These are phyloP conservation scores for Aspergillus calidoustus DNA, from an alignment of 2,329 filamentous ascomycete species.

Conservation along the genomic window DNA sequence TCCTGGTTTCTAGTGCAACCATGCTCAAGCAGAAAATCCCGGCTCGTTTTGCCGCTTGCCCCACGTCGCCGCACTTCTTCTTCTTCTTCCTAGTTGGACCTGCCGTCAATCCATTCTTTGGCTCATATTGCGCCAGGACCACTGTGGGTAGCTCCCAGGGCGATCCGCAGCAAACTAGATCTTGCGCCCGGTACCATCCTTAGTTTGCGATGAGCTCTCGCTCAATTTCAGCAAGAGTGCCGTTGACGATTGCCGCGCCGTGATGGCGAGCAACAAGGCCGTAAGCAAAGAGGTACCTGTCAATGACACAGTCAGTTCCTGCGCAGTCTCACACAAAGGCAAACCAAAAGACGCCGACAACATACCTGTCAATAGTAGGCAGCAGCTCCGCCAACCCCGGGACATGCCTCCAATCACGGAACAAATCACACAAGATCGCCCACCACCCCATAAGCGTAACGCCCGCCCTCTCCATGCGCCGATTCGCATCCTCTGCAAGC, in stretches of 20 bases:
- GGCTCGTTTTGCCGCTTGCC: no score
- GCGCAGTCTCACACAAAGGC: background rate
- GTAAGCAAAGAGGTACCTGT: slow-evolving; percentile 23
- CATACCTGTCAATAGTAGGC: slow-evolving; percentile 60
- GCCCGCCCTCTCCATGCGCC: slow-evolving; percentile 68
- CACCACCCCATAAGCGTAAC: slow-evolving; percentile 62
- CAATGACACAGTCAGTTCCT: background rate
- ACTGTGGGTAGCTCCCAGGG: no score
- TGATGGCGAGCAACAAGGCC: slow-evolving; percentile 20
- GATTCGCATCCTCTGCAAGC: slow-evolving; percentile 62
- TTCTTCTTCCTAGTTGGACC: no score
- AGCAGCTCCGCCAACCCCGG: slow-evolving; percentile 54
- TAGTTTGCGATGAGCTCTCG: slow-evolving; percentile 1
- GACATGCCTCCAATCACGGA: slow-evolving; percentile 66
- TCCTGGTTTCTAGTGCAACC: no score
- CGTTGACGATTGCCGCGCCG: slow-evolving; percentile 18
- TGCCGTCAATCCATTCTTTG: no score
- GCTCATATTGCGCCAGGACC: no score
- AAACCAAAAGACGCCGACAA: background rate
- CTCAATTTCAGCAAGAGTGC: slow-evolving; percentile 13
- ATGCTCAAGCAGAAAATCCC: no score
- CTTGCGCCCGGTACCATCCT: background rate
- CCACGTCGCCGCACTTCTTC: no score
- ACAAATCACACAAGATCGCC: slow-evolving; percentile 68
- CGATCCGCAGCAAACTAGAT: no score